Evolutionary conservation across 73 alveolate species (phyloP).

Genomic region (Paramecium primaurelia): DNA sequence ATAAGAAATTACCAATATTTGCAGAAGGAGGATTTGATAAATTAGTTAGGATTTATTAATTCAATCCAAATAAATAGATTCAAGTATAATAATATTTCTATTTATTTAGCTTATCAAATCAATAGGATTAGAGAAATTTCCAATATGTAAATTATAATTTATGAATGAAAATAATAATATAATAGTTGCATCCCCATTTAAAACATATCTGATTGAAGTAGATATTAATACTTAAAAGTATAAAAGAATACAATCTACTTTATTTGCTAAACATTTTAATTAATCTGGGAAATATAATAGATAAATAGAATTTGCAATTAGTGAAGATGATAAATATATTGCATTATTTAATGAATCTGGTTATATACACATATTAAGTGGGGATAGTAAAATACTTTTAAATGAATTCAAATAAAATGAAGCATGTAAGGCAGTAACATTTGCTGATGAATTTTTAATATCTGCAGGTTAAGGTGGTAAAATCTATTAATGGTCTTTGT

Average conservation of each 20-base stretch:
- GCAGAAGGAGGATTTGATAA: conserved; percentile 39
- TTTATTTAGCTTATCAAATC: background rate
- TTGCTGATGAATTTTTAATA: conserved; percentile 34
- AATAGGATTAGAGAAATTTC: background rate
- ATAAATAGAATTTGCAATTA: conserved; percentile 45
- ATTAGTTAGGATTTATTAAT: background rate
- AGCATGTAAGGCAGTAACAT: conserved; percentile 47
- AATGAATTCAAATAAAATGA: conserved; percentile 55
- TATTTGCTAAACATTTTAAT: background rate
- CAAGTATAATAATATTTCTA: background rate
- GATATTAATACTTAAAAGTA: background rate
- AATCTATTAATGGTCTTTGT: conserved; percentile 44
- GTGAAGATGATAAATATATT: conserved; percentile 45
- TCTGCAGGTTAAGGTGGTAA: conserved; percentile 56
- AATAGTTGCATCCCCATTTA: background rate
- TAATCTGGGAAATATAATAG: conserved; percentile 10
- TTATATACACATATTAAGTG: conserved; percentile 20
- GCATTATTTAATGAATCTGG: conserved; percentile 62
- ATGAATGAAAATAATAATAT: background rate
- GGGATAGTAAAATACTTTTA: background rate
- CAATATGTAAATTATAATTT: background rate
- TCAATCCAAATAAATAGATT: background rate
- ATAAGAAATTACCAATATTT: conserved; percentile 21
- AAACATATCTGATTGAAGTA: background rate
- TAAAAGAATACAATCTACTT: background rate